Evolutionary conservation across 805 yeast species (phyloP).

Genomic region (Ogataea nakhonphanomensis): DNA sequence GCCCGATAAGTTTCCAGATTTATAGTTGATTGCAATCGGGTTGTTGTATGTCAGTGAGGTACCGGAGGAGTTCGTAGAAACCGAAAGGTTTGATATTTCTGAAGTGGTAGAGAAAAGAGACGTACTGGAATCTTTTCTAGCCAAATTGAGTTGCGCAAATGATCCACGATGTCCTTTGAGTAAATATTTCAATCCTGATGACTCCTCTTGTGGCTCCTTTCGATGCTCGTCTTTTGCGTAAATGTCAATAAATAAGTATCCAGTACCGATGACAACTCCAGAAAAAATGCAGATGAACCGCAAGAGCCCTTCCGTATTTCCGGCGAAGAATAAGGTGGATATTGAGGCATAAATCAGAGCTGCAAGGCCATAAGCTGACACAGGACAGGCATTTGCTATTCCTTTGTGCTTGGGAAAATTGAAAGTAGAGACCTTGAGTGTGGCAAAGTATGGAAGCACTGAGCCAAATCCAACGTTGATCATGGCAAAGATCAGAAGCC

Average conservation of each 20-base stretch:
- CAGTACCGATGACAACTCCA: slow-evolving; percentile 42
- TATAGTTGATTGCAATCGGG: slow-evolving; percentile 20
- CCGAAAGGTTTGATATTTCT: slow-evolving; percentile 24
- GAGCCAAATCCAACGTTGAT: slow-evolving; percentile 63
- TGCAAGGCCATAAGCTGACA: slow-evolving; percentile 66
- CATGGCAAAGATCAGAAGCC: slow-evolving; percentile 47
- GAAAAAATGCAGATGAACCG: slow-evolving; percentile 53
- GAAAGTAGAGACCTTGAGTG: slow-evolving; percentile 53
- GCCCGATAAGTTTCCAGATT: slow-evolving; percentile 3
- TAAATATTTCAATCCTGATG: slow-evolving; percentile 23
- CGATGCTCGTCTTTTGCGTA: slow-evolving; percentile 31
- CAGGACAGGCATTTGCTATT: slow-evolving; percentile 65
- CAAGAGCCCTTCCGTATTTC: slow-evolving; percentile 53
- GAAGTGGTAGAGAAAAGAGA: slow-evolving; percentile 32
- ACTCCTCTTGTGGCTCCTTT: slow-evolving; percentile 19
- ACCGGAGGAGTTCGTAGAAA: slow-evolving; percentile 22
- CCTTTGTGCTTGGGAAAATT: slow-evolving; percentile 74
- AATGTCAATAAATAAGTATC: slow-evolving; percentile 42
- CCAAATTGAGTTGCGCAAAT: slow-evolving; percentile 31
- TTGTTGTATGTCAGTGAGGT: slow-evolving; percentile 13
- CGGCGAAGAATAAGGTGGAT: slow-evolving; percentile 50
- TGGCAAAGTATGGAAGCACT: slow-evolving; percentile 54
- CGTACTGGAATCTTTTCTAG: slow-evolving; percentile 25
- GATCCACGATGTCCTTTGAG: slow-evolving; percentile 36
- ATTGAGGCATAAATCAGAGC: slow-evolving; percentile 62